Evolutionary conservation across 2,329 filamentous ascomycete genomes (phyloP).

Genomic region (Apiospora aurea): DNA sequence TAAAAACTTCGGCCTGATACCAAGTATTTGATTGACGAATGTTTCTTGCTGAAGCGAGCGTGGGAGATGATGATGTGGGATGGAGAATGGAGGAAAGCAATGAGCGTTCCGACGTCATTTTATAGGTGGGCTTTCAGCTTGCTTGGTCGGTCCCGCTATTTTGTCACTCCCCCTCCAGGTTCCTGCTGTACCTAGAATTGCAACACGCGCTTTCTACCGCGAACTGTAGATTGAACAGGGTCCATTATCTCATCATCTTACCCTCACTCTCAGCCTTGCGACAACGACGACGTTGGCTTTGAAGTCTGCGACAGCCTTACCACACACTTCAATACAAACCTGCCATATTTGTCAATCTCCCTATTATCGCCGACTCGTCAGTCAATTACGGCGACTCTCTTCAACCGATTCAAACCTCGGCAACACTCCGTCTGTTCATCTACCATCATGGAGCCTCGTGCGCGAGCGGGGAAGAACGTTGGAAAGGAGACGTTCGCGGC

Average conservation of each 20-base stretch:
- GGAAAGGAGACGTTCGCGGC: constrained; percentile 82
- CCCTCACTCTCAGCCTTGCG: background rate
- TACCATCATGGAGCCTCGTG: constrained; percentile 72
- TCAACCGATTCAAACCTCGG: background rate
- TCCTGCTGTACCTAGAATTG: background rate
- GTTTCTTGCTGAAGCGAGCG: too few species aligned
- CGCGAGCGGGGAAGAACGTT: constrained; percentile 80
- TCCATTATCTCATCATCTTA: background rate
- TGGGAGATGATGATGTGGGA: too few species aligned
- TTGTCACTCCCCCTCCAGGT: background rate
- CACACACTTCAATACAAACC: background rate
- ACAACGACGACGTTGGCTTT: background rate
- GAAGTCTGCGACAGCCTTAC: constrained; percentile 11
- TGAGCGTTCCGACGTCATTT: too few species aligned
- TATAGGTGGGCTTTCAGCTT: background rate
- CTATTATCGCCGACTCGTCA: background rate
- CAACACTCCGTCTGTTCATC: background rate
- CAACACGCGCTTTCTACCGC: constrained; percentile 6
- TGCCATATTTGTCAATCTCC: too few species aligned
- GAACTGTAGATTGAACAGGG: background rate
- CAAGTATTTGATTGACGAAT: too few species aligned
- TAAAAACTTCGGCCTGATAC: too few species aligned
- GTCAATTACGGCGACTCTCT: background rate
- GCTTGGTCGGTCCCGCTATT: background rate
- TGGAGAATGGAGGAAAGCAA: too few species aligned